Conservation (phyloP, 305 asterid genomes). For the Solanum hybrid region DNA sequence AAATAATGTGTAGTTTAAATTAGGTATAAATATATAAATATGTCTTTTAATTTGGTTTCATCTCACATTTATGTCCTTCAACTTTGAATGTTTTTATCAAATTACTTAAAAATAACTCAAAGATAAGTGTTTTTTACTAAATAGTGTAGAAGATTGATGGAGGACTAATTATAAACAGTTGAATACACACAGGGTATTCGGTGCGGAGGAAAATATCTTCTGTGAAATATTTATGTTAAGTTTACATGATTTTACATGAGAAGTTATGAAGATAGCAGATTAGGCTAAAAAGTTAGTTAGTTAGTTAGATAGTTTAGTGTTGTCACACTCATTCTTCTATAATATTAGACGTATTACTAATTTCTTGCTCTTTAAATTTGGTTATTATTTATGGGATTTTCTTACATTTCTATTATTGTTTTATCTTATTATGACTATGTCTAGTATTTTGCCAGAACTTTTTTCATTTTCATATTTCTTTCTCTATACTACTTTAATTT, state of each 20-base stretch:
- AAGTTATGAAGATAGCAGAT: too few species aligned
- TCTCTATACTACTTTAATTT: too few species aligned
- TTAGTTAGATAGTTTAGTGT: background rate
- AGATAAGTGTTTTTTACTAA: background rate
- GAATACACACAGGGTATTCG: background rate
- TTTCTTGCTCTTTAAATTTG: background rate
- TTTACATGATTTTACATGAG: background rate
- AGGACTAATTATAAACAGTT: background rate
- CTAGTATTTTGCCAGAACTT: too few species aligned
- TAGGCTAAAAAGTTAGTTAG: background rate
- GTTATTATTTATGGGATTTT: background rate
- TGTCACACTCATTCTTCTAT: background rate
- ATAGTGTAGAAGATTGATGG: background rate
- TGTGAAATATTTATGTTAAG: background rate
- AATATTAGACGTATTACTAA: background rate
- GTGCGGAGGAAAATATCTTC: background rate
- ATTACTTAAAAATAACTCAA: background rate
- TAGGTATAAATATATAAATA: too few species aligned
- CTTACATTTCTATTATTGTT: too few species aligned
- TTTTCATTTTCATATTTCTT: too few species aligned
- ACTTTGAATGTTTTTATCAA: background rate
- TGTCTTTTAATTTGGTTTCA: accelerated
- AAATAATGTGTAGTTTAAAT: background rate
- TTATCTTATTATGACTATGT: too few species aligned
- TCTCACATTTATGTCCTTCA: too few species aligned